Evolutionary conservation across 805 yeast species (phyloP).

Genomic region (Suhomyces faveliae): DNA sequence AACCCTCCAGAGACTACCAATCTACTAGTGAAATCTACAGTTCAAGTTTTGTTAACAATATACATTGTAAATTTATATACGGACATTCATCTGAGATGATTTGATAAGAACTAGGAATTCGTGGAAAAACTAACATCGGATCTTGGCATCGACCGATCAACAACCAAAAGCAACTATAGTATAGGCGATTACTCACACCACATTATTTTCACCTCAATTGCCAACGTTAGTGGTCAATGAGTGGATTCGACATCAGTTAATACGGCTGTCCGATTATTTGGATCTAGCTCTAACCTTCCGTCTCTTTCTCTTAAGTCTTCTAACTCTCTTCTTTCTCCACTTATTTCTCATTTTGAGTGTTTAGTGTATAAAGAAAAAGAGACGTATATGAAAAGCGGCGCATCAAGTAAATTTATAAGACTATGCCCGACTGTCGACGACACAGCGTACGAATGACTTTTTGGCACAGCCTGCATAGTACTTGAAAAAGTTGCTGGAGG

Average conservation of each 20-base stretch:
- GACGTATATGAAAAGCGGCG: constrained; percentile 10
- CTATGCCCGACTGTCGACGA: constrained; percentile 6
- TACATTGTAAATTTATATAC: constrained; percentile 10
- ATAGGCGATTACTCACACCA: constrained; percentile 1
- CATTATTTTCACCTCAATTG: background rate
- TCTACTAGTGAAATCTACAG: background rate
- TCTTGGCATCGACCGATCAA: constrained; percentile 2
- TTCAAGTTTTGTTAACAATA: constrained; percentile 4
- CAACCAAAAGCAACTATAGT: constrained; percentile 7
- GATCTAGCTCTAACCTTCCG: constrained; percentile 99
- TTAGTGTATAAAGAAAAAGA: constrained; percentile 21
- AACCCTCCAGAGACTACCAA: background rate
- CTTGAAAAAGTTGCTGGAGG: background rate
- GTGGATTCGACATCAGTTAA: background rate
- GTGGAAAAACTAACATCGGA: constrained; percentile 1
- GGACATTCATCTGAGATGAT: constrained; percentile 12
- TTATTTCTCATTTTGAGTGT: constrained; percentile 78
- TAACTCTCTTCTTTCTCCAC: constrained; percentile 99
- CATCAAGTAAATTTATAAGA: constrained; percentile 8
- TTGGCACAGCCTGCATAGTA: background rate
- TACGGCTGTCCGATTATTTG: constrained; percentile 66
- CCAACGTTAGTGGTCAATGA: constrained; percentile 1
- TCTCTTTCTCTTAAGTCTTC: constrained; percentile 99
- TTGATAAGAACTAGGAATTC: constrained; percentile 7
- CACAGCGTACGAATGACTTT: constrained; percentile 1